phyloP scores from a whole-genome alignment of 139 green algal genomes.

The Klebsormidium nitens region DNA sequence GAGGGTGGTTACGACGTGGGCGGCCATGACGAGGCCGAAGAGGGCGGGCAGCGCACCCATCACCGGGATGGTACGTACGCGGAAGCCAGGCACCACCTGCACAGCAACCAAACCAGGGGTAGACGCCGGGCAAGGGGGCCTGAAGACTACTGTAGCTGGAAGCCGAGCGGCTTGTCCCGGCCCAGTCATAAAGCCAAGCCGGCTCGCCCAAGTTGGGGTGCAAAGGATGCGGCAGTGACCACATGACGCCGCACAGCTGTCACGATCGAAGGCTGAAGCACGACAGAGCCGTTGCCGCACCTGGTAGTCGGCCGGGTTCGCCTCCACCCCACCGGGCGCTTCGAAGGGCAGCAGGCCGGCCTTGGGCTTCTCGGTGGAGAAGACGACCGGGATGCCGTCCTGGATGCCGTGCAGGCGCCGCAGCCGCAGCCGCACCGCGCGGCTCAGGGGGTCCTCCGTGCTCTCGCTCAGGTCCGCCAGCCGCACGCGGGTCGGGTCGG shows the following conservation, averaged over 20 bases:
- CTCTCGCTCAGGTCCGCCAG: constrained; percentile 82
- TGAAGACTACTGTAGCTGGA: too few relatives aligned
- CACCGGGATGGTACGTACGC: constrained; percentile 92
- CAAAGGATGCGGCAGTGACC: too few relatives aligned
- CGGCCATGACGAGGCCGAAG: constrained; percentile 87
- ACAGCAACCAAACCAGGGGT: too few relatives aligned
- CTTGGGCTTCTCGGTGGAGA: constrained; percentile 80
- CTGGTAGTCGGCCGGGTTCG: constrained; percentile 23
- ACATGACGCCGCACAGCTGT: too few relatives aligned
- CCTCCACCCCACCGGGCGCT: not conserved
- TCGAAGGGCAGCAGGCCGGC: constrained; percentile 51
- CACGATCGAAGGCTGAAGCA: too few relatives aligned
- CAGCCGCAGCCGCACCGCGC: constrained; percentile 73
- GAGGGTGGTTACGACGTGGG: constrained; percentile 69
- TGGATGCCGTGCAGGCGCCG: constrained; percentile 46
- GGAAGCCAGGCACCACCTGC: constrained; percentile 92
- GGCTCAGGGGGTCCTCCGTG: constrained; percentile 70
- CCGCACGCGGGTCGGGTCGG: constrained; percentile 85
- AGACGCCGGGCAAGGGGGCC: too few relatives aligned
- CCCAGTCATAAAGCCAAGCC: too few relatives aligned
- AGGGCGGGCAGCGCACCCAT: constrained; percentile 83
- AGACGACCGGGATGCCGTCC: constrained; percentile 64
- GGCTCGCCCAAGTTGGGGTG: too few relatives aligned
- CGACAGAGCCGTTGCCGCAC: too few relatives aligned
- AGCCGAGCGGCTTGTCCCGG: too few relatives aligned